Base-by-base conservation (phyloP, 306 rosid genomes). In the Luffa acutangula region DNA sequence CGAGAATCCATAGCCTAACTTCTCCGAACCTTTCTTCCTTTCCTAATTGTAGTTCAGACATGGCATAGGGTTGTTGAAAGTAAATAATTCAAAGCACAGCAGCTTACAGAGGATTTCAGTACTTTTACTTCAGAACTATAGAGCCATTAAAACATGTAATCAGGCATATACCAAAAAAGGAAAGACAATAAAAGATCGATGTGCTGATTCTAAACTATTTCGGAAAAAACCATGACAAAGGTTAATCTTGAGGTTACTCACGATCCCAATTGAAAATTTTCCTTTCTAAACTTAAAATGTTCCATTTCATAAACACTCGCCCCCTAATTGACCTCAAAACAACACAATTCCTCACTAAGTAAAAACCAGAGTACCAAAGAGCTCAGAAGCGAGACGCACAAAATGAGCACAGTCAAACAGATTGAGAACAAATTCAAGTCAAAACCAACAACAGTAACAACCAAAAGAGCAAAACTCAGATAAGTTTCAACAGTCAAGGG, bases 381-480 rank as follows among this genome's bases (percentile, higher is more conserved):
- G 71, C 72, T 64, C 46, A 36, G 48, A 64, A 13, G 41, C 72
- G 41, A 14, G 41, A 56, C 1, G 31, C 62, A 57, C n/a, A 58
- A 57, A 59, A 59, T 10, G 66, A 10, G 37, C 48, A 66, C 5
- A 36, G 42, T 7, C 20, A 64, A 66, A 66, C 46, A 66, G 73
- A 66, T 36, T 36, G 70, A 63, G 20, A 11, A 33, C 52, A 45
- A 46, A 72, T 13, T 31, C 20, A 72, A 45, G 77, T 73, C 13
- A 73, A 25, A 73, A 33, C 52, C 60, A 31, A 71, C 57, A 71
- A 71, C 76, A 71, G 41, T 25, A 2, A 71, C 21, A 31, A 49
- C 37, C 14, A 51, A 74, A 49, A 60, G 21, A 74, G 78, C 62
- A 74, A 73, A 73, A 73, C 77, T 9, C 77, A 15, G 59, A 25